Percentiles rank a stretch among this genome's conserved stretches.
Evolutionary conservation across 257 asterid species (phyloP).

Genomic region (Solanum peruvianum): DNA sequence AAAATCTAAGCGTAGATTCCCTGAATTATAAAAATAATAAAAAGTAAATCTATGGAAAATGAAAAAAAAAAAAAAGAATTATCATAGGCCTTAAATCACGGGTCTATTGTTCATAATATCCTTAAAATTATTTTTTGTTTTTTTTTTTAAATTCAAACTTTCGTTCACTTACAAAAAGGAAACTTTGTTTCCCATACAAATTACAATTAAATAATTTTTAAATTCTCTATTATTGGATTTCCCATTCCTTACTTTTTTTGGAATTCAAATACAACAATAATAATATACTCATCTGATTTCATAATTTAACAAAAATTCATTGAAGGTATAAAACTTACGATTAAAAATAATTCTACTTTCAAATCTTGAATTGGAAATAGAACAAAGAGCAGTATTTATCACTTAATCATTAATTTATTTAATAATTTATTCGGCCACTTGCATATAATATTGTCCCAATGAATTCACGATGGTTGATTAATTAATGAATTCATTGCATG

Average conservation of each 20-base stretch:
- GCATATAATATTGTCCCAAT: neutral
- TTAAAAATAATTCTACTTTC: too few species aligned
- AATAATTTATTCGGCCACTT: neutral
- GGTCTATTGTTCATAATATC: neutral
- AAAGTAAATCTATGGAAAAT: neutral
- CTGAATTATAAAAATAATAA: neutral
- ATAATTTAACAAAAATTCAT: too few species aligned
- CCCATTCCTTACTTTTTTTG: too few species aligned
- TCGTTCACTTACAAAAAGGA: neutral
- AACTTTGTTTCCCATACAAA: neutral
- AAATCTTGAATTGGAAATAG: too few species aligned
- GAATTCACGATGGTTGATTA: neutral
- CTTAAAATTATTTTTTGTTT: neutral
- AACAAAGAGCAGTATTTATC: too few species aligned
- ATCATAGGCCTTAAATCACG: neutral
- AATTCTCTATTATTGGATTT: neutral
- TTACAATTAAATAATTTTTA: neutral
- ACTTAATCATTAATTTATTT: too few species aligned
- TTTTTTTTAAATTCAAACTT: neutral
- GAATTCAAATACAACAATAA: too few species aligned
- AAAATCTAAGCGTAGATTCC: neutral
- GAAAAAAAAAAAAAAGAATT: neutral
- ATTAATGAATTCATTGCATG: neutral
- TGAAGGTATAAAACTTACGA: too few species aligned
- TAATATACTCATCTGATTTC: too few species aligned